Base-by-base conservation (phyloP, 805 yeast genomes). In the Saccharomyces eubayanus region DNA sequence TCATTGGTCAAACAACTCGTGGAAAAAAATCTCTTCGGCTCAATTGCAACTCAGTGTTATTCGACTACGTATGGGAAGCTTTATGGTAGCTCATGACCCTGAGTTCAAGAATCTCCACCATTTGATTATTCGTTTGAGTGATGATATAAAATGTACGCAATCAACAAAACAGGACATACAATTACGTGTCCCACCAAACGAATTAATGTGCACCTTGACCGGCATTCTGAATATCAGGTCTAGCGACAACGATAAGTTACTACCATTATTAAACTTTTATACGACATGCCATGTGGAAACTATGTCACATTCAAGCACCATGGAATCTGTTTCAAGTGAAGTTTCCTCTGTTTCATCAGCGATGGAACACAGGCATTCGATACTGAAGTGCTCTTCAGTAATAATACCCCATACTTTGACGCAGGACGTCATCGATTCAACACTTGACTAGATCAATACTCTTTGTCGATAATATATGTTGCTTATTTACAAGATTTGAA, bases 81-180 rank as follows among this genome's bases (percentile, higher is more conserved):
- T 36, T 5, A 6, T 36, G 1, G 11, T 36, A 16, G 43, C 43
- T n/a, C 20, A 36, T 36, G 21, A 16, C 2, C 24, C 43, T 36
- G 43, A 9, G 4, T 16, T 16, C 16, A 36, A 36, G 2, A n/a
- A 36, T 11, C 43, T 16, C 6, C 3, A 6, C 16, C 43, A 6
- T 12, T n/a, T 36, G 12, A 16, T 3, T 8, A 36, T 36, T 16
- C 43, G 43, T 16, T 36, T 36, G 43, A 16, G 43, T 16, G 43
- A 36, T 16, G 43, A 36, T 16, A 36, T 36, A 67, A 62, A 55
- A 43, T 53, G 57, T 29, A 47, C 53, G 2, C 63, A 57, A 51
- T 58, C 69, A 5, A 61, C 71, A 1, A 71, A 70, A 2, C 67
- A 62, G 45, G 72, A 68, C 55, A 52, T 67, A 24, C 72, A 68